Percentiles rank a stretch among this genome's conserved stretches.
Conservation (phyloP, 129 eudicot species). For the Rutidosis leptorrhynchoides region DNA sequence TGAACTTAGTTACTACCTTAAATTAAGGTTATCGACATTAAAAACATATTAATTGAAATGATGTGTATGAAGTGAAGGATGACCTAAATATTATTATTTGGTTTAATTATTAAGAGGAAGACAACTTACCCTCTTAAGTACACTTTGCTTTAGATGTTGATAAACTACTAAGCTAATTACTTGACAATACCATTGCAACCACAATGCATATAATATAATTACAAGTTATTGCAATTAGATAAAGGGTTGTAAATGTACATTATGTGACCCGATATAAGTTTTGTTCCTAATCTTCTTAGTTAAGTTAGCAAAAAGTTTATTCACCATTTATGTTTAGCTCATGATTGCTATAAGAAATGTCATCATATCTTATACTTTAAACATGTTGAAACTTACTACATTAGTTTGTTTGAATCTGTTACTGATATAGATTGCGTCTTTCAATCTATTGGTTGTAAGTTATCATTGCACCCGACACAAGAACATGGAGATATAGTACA, state of each 20-base stretch:
- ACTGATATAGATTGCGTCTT: not conserved
- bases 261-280: constrained; percentile 15
- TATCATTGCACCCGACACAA: not conserved
- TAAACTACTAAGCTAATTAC: constrained; percentile 20
- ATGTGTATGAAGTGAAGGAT: constrained; percentile 26
- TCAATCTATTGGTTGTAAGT: not conserved
- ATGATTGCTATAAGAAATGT: not conserved
- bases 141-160: constrained; percentile 33
- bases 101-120: constrained; percentile 17
- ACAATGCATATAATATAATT: constrained; percentile 11
- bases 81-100: constrained; percentile 15
- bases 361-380: not conserved
- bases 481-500: not conserved
- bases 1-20: not conserved
- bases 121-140: constrained; percentile 32
- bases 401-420: not conserved
- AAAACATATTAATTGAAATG: not conserved
- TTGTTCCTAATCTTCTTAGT: not conserved
- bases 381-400: not conserved
- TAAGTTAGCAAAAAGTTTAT: not conserved
- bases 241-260: not conserved
- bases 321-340: not conserved
- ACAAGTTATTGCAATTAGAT: constrained; percentile 7
- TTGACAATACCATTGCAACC: constrained; percentile 33
- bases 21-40: not conserved